Conservation (phyloP, 179 eudicot species). For the Beta macrorhiza region DNA sequence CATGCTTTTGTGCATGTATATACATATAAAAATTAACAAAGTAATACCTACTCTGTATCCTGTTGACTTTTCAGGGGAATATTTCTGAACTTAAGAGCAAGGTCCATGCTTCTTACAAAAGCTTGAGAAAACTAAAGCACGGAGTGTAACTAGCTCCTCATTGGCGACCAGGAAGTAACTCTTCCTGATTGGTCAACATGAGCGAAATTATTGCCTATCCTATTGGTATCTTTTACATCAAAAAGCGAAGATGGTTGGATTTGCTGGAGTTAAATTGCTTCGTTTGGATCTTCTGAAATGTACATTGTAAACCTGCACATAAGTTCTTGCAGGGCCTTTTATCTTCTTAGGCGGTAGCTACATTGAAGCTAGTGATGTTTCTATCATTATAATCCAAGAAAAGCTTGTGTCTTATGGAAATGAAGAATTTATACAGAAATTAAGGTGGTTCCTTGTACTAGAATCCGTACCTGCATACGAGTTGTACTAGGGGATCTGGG, state of each 20-base stretch:
- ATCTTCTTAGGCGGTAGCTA: background rate
- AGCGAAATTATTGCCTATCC: background rate
- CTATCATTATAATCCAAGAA: background rate
- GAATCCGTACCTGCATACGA: too few species aligned
- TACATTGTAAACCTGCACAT: constrained; percentile 5
- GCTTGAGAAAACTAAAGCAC: constrained; percentile 25
- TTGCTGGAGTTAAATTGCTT: background rate
- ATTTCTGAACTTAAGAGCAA: constrained; percentile 75
- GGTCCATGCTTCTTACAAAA: constrained; percentile 45
- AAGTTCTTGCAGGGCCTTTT: background rate
- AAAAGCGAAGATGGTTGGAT: constrained; percentile 7
- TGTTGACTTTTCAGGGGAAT: constrained; percentile 61
- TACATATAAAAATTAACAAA: background rate
- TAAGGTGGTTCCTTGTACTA: background rate
- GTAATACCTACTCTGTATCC: background rate
- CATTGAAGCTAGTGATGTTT: background rate
- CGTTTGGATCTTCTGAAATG: constrained; percentile 1
- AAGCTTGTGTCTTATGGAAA: background rate
- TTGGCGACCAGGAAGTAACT: background rate
- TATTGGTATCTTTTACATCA: background rate
- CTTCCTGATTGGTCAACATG: constrained; percentile 4
- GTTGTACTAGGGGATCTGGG: too few species aligned
- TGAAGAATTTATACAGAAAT: background rate
- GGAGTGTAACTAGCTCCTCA: background rate
- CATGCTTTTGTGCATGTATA: background rate